Evolutionary conservation across 805 yeast genomes (phyloP), one percentile per base, ranked within the genome.

Genomic region (Jamesozyma gamospora): DNA sequence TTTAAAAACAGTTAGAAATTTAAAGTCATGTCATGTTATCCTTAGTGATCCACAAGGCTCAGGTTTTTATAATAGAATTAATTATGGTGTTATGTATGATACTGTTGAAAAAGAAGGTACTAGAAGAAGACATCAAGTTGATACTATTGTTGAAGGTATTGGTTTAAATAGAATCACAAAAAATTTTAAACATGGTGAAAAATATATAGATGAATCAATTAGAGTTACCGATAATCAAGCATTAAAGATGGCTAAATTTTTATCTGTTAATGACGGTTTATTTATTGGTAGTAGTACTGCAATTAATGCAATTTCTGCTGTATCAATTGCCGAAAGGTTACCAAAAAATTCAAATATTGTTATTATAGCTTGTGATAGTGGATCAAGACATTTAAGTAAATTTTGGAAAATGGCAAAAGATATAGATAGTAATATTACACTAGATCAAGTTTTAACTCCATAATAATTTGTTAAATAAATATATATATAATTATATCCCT

Each of bases 1-100:
- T 60, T 68, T 90, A 51, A 85, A 79, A 52, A 74, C 69, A 39
- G 82, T 75, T 51, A 72, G 67, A 37, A 56, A 65, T 28, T 33
- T 55, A 2, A 24, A 16, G 4, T 52, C 66, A 14, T 53, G 81
- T 0, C 66, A 62, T 34, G 72, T 81, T 1, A 70, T 84, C 3
- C 64, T 92, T 25, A 95, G 96, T 0, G 98, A 90, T 60, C 97
- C 97, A 1, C 96, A 86, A 53, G 98, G 98, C 0, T 79, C 92
- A 13, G 98, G 98, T 0, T 72, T 92, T 46, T 83, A 71, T 54
- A 86, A 90, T 62, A 66, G 94, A 44, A 75, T 90, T 37, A 84
- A 84, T 52, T 77, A 65, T 53, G 97, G 96, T 1, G 97, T 90
- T 3, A 87, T 92, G 96, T 90, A 85, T 58, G 95, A 88, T 51